Percentiles rank a stretch among this genome's conserved stretches.
These are phyloP conservation scores for Pseudopyricularia javanii DNA, from an alignment of 2,329 filamentous ascomycete species.

Conservation along the genomic window DNA sequence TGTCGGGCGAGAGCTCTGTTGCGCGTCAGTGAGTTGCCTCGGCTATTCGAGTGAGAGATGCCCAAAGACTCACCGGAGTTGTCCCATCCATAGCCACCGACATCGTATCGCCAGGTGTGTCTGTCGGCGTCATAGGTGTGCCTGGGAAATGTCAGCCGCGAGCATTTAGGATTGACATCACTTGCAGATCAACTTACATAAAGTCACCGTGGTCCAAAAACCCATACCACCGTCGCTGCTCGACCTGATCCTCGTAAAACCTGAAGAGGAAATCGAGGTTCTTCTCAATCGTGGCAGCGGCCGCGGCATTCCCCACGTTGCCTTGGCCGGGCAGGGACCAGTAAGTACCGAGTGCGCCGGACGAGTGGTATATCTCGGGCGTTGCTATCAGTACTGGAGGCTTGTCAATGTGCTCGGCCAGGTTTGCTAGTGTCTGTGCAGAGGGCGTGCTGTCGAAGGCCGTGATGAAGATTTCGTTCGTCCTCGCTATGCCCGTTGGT, in stretches of 20 bases:
- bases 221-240: conserved; percentile 48
- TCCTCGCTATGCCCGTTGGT: conserved; percentile 44
- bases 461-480: conserved; percentile 42
- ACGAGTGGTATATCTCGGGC: conserved; percentile 34
- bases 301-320: conserved; percentile 2
- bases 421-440: conserved; percentile 17
- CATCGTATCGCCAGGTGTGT: conserved; percentile 49
- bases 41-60: too few relatives aligned
- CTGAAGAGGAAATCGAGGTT: conserved; percentile 43
- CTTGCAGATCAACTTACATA: conserved; percentile 19
- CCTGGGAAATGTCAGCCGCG: neutral
- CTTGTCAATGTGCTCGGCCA: conserved; percentile 29
- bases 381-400: conserved; percentile 38
- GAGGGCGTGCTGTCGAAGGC: conserved; percentile 40
- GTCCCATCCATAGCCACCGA: conserved; percentile 54
- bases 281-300: conserved; percentile 27
- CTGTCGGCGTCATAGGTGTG: conserved; percentile 48
- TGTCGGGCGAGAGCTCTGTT: conserved; percentile 43
- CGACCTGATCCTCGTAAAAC: conserved; percentile 42
- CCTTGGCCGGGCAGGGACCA: conserved; percentile 30
- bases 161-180: too few relatives aligned
- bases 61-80: conserved; percentile 26
- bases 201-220: conserved; percentile 52
- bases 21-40: neutral
- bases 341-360: conserved; percentile 40